These are phyloP conservation scores for Paxillus ammoniavirescens DNA, from an alignment of 768 basidiomycete genomes.

Conservation along the genomic window DNA sequence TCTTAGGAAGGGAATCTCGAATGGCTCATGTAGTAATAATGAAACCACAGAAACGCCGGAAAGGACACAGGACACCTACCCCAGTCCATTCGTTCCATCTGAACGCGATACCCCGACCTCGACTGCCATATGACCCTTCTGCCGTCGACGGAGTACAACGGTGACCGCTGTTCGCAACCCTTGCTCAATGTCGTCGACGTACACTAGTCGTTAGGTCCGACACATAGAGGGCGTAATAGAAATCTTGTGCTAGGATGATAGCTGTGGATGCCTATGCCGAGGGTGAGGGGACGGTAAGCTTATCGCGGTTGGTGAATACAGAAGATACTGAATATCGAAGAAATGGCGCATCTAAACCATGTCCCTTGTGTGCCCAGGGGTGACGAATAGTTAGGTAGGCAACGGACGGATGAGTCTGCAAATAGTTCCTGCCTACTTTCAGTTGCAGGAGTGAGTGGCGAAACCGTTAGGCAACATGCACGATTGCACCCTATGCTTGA, in stretches of 20 bases:
- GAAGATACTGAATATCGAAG: conserved; percentile 71
- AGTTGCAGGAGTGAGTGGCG: not conserved
- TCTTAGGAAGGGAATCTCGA: no score
- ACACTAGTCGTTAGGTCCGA: conserved; percentile 33
- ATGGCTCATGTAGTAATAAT: not conserved
- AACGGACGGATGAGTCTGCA: conserved; percentile 53
- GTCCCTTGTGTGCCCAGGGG: conserved; percentile 37
- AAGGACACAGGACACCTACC: conserved; percentile 42
- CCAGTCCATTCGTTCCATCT: conserved; percentile 79
- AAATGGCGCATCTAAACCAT: conserved; percentile 60
- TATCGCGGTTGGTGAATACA: no score
- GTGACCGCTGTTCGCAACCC: conserved; percentile 42
- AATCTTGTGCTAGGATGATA: conserved; percentile 71
- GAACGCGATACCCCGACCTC: conserved; percentile 75
- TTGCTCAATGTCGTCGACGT: conserved; percentile 42
- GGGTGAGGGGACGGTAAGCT: no score
- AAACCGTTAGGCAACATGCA: conserved; percentile 1
- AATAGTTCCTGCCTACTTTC: conserved; percentile 61
- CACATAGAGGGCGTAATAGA: conserved; percentile 75
- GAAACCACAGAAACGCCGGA: not conserved
- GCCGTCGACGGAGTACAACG: conserved; percentile 57
- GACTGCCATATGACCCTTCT: conserved; percentile 53
- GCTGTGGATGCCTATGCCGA: no score
- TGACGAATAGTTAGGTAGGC: not conserved
- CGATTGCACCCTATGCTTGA: conserved; percentile 70